Conservation (phyloP, 768 basidiomycete genomes). For the Infundibulicybe gibba region DNA sequence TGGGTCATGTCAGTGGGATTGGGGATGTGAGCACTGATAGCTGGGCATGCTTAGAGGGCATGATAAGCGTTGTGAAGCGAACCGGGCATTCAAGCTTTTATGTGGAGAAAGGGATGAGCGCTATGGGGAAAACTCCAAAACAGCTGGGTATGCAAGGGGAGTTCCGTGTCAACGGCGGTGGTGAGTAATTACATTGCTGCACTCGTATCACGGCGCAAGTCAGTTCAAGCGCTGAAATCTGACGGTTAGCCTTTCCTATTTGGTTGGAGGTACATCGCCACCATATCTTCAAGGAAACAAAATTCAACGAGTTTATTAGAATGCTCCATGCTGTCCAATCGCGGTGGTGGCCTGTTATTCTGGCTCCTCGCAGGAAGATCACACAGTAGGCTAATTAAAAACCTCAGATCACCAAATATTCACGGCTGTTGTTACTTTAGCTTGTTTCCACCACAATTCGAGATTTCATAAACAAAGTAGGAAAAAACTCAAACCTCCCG, state of each 20-base stretch:
- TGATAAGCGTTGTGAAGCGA: conserved; percentile 73
- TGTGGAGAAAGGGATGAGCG: conserved; percentile 83
- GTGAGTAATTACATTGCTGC: conserved; percentile 37
- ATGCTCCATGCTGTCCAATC: conserved; percentile 80
- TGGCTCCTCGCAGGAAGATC: conserved; percentile 78
- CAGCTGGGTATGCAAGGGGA: conserved; percentile 70
- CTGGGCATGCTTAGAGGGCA: conserved; percentile 75
- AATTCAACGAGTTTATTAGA: conserved; percentile 27
- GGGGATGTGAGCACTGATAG: conserved; percentile 80
- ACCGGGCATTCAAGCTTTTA: conserved; percentile 86
- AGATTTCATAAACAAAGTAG: conserved; percentile 67
- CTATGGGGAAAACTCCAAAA: conserved; percentile 74
- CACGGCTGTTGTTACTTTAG: conserved; percentile 26
- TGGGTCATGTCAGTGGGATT: conserved; percentile 60
- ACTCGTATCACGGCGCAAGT: not conserved
- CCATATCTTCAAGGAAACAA: not conserved
- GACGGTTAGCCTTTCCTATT: conserved; percentile 67
- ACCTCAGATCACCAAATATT: not conserved
- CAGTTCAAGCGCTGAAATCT: not conserved
- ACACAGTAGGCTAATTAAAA: conserved; percentile 58
- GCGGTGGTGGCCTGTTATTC: conserved; percentile 78
- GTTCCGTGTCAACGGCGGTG: conserved; percentile 68
- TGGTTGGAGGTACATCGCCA: conserved; percentile 65
- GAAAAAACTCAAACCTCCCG: conserved; percentile 28
- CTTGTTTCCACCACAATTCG: conserved; percentile 61